Evolutionary conservation across 164 flowering plant species (phyloP).

Genomic region (Dillenia suffruticosa): DNA sequence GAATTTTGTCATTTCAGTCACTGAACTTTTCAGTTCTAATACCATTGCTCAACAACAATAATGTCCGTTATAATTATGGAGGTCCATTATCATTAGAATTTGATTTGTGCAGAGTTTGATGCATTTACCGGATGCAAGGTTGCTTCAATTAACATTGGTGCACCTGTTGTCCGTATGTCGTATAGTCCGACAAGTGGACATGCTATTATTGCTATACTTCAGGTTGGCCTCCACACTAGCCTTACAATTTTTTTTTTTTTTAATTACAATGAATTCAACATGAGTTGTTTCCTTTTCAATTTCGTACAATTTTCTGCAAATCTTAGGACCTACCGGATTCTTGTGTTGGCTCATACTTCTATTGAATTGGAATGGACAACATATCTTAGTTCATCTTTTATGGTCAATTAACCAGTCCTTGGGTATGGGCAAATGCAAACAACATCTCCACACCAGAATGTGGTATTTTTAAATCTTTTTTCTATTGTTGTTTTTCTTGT

Average conservation of each 20-base stretch:
- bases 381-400: background rate
- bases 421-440: no score
- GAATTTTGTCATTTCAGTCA: background rate
- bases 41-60: background rate
- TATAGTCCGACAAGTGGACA: constrained; percentile 91
- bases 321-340: background rate
- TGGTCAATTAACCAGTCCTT: no score
- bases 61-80: background rate
- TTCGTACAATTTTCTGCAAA: background rate
- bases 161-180: constrained; percentile 89
- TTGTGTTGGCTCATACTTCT: background rate
- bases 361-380: background rate
- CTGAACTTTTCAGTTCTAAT: background rate
- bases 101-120: constrained; percentile 68
- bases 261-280: background rate
- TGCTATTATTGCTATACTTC: constrained; percentile 82
- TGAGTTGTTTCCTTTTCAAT: background rate
- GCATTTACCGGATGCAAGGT: constrained; percentile 94
- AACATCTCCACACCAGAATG: no score
- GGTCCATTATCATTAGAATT: background rate
- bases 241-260: background rate
- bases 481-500: no score
- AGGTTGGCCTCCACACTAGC: constrained; percentile 43
- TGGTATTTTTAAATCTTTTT: no score
- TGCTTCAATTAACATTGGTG: constrained; percentile 77